Evolutionary conservation across 768 basidiomycete species (phyloP), one percentile per base, ranked within the genome.

Genomic region (Leucogyrophana mollusca): DNA sequence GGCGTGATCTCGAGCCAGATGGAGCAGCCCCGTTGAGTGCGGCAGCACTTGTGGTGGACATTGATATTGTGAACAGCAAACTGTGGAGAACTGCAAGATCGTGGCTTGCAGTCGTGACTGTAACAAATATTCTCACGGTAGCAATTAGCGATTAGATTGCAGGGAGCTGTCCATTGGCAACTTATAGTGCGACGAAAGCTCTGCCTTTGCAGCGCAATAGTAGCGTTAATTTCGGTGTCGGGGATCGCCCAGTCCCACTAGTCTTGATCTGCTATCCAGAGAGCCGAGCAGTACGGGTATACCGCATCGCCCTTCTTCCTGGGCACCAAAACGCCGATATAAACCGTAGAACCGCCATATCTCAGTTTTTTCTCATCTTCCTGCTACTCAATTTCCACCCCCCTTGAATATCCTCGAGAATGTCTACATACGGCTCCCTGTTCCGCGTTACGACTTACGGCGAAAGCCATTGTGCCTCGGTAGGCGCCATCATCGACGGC

Each of bases 401-500:
- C n/a, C n/a, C n/a, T n/a, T n/a, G n/a, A n/a, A n/a, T n/a, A n/a
- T n/a, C 51, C 25, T 34, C 30, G n/a, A 30, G 34, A 20, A 97
- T 99, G 96, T 95, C 93, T 18, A 90, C 94, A 45, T 99, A 88
- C 68, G 96, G 96, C 18, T 81, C 76, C 20, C 73, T 90, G 32
- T 99, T 90, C 73, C 80, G 92, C 38, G 96, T 99, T 21, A 94
- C 94, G 43, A 99, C 96, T 53, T 99, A 90, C 62, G 96, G 96
- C 49, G 96, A 99, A 73, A 93, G 90, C 53, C 96, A 99, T 65
- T 97, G 96, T 64, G 82, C 90, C 23, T 94, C 92, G 11, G 96
- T 98, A 27, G 96, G 96, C 11, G 93, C 91, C 27, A 97, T 99
- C 67, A 83, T 99, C 58, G 96, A 98, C 63, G 96, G 96, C 25